These are phyloP conservation scores for Bretziella fagacearum DNA, from an alignment of 2,329 filamentous ascomycete genomes.

Conservation along the genomic window DNA sequence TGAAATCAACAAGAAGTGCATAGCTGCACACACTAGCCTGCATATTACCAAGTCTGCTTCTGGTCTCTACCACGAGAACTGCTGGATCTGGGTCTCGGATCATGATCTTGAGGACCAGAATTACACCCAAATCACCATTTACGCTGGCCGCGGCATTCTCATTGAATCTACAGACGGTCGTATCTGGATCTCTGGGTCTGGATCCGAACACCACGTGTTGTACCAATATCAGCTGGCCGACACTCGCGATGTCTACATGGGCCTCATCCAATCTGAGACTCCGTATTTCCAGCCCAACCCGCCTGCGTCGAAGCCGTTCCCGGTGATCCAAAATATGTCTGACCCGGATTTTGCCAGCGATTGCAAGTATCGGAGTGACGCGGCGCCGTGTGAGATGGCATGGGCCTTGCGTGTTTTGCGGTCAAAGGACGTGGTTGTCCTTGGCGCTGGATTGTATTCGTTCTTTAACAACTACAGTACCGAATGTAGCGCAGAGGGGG, in stretches of 20 bases:
- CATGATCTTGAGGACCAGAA: conserved; percentile 36
- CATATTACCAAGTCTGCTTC: conserved; percentile 25
- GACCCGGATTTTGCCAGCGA: conserved; percentile 37
- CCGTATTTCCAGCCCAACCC: conserved; percentile 56
- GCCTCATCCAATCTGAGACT: conserved; percentile 51
- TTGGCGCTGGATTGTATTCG: conserved; percentile 49
- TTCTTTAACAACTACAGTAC: conserved; percentile 50
- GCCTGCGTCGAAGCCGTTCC: conserved; percentile 39
- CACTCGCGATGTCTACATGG: conserved; percentile 44
- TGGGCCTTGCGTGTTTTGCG: conserved; percentile 49
- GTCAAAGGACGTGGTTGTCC: conserved; percentile 37
- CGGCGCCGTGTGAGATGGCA: conserved; percentile 34
- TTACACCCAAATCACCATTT: conserved; percentile 34
- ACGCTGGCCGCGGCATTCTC: conserved; percentile 33
- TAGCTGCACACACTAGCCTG: conserved; percentile 28
- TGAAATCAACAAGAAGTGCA: conserved; percentile 21
- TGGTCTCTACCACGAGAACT: conserved; percentile 28
- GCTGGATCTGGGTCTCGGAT: conserved; percentile 33
- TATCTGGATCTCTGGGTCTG: conserved; percentile 47
- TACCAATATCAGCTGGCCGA: conserved; percentile 51
- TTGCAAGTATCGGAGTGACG: conserved; percentile 23
- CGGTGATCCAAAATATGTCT: conserved; percentile 24
- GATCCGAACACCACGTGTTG: conserved; percentile 48
- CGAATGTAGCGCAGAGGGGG: conserved; percentile 27
- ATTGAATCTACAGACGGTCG: conserved; percentile 24